Evolutionary conservation across 306 rosid genomes (phyloP).

Genomic region (Canavalia ensiformis): DNA sequence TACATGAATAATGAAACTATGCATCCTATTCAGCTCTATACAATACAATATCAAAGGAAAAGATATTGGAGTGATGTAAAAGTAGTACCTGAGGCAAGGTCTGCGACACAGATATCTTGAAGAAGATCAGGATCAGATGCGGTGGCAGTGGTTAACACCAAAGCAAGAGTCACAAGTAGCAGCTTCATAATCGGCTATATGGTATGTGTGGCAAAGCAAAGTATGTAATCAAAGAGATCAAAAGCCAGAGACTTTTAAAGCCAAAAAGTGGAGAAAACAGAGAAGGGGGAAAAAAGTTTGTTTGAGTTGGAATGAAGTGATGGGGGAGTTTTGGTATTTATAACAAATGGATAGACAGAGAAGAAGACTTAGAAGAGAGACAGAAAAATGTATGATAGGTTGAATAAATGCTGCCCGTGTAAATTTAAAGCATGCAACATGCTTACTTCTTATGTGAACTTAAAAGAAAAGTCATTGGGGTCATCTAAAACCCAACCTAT

Average conservation of each 20-base stretch:
- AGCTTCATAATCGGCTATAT: conserved; percentile 51
- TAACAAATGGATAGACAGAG: background rate
- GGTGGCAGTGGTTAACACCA: conserved; percentile 50
- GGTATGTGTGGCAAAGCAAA: background rate
- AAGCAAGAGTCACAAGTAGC: conserved; percentile 51
- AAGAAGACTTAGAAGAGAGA: conserved; percentile 15
- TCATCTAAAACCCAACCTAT: background rate
- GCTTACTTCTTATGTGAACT: conserved; percentile 16
- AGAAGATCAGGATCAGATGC: conserved; percentile 83
- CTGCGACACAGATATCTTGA: conserved; percentile 94
- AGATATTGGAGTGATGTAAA: background rate
- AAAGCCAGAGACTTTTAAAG: conserved; percentile 39
- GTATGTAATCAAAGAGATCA: background rate
- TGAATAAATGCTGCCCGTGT: conserved; percentile 37
- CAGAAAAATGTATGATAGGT: background rate
- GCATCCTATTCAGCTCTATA: background rate
- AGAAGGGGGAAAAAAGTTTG: background rate
- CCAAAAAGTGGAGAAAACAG: background rate
- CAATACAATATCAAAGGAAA: background rate
- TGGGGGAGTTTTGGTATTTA: conserved; percentile 29
- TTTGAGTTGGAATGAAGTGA: background rate
- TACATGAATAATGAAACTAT: background rate
- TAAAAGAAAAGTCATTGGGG: conserved; percentile 29
- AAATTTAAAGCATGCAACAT: conserved; percentile 51
- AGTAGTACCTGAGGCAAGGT: conserved; percentile 68